phyloP scores from a whole-genome alignment of 208 protist species.

The Trypanosoma scelopori region DNA sequence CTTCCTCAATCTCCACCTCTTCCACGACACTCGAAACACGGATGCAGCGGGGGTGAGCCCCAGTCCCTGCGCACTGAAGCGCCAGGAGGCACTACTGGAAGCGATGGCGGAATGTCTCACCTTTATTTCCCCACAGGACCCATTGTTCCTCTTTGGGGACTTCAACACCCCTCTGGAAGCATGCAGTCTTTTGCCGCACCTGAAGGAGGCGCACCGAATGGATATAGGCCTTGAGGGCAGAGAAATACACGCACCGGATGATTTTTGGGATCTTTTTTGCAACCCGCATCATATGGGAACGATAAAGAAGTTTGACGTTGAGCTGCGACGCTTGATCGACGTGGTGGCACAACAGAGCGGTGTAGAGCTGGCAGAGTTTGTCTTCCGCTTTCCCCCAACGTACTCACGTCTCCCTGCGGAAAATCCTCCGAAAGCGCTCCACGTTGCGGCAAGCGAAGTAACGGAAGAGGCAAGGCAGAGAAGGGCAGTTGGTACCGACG shows the following conservation, averaged over 20 bases:
- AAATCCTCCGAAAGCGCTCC: neutral
- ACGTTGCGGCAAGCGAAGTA: neutral
- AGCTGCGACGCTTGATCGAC: conserved; percentile 53
- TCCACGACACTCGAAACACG: conserved; percentile 67
- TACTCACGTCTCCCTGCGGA: conserved; percentile 46
- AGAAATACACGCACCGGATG: conserved; percentile 45
- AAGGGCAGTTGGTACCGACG: neutral
- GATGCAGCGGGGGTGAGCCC: conserved; percentile 44
- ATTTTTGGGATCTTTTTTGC: conserved; percentile 53
- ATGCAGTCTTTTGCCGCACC: conserved; percentile 32
- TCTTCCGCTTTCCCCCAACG: conserved; percentile 58
- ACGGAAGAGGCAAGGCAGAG: neutral
- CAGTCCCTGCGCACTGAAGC: conserved; percentile 48
- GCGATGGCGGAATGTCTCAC: conserved; percentile 51
- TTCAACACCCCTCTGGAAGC: conserved; percentile 71
- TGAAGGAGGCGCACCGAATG: conserved; percentile 36
- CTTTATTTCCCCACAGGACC: conserved; percentile 49
- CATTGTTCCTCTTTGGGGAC: conserved; percentile 81
- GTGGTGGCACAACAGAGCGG: conserved; percentile 42
- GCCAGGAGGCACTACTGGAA: conserved; percentile 58
- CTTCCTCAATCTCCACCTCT: conserved; percentile 73
- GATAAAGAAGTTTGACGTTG: conserved; percentile 41
- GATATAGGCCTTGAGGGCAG: conserved; percentile 42
- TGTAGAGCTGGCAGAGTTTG: conserved; percentile 70
- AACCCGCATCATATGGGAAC: conserved; percentile 28